Conservation (phyloP, 2,329 filamentous ascomycete genomes). For the Fonsecaea nubica region DNA sequence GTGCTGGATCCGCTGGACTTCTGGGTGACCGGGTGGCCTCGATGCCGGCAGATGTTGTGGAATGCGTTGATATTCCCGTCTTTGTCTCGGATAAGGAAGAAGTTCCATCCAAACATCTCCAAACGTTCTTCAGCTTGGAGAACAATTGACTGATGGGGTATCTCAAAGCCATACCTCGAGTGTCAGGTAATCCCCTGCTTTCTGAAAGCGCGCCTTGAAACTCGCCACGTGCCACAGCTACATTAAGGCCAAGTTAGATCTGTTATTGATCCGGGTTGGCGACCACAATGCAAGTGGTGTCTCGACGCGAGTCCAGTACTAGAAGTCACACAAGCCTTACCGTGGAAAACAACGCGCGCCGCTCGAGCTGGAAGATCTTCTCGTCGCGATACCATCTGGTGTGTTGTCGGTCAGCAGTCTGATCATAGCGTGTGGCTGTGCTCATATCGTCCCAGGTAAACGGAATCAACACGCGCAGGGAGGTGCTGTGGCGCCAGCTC, state of each 20-base stretch:
- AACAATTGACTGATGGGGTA: background rate
- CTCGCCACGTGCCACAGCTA: slow-evolving; percentile 36
- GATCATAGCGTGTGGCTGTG: background rate
- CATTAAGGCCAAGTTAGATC: background rate
- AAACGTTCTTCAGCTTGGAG: background rate
- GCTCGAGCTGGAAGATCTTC: slow-evolving; percentile 37
- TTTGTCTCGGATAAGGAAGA: slow-evolving; percentile 60
- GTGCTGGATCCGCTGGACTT: slow-evolving; percentile 37
- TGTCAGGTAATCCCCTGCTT: slow-evolving; percentile 35
- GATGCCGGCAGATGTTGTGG: slow-evolving; percentile 69
- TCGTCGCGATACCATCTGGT: slow-evolving; percentile 37
- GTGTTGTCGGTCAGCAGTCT: background rate
- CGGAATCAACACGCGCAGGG: background rate
- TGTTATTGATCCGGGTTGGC: background rate
- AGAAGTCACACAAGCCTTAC: slow-evolving; percentile 13
- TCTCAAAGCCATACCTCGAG: slow-evolving; percentile 24
- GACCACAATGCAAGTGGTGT: background rate
- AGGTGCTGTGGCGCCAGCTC: background rate
- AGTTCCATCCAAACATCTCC: slow-evolving; percentile 57
- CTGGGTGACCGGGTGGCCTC: slow-evolving; percentile 62
- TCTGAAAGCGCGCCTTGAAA: slow-evolving; percentile 33
- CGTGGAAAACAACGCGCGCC: slow-evolving; percentile 33
- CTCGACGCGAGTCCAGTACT: background rate
- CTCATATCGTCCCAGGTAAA: background rate
- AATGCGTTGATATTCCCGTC: slow-evolving; percentile 64